Conservation (phyloP, 495 filamentous ascomycete genomes). For the Aeminium ludgeri region DNA sequence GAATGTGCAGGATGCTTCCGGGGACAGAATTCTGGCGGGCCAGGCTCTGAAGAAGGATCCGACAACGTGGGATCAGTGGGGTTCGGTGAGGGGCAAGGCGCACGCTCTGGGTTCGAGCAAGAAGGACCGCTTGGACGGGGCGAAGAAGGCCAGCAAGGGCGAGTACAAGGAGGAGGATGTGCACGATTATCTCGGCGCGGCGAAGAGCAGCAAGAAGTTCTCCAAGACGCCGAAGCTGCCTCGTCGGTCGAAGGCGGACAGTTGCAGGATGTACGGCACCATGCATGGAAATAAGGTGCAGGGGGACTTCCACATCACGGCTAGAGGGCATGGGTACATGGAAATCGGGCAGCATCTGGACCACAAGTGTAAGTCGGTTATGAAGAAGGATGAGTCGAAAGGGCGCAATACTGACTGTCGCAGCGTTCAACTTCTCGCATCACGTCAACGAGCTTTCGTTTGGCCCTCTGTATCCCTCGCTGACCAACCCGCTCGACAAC, state of each 20-base stretch:
- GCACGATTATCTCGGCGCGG: slow-evolving; percentile 53
- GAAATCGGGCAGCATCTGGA: slow-evolving; percentile 69
- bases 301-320: slow-evolving; percentile 96
- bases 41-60: slow-evolving; percentile 54
- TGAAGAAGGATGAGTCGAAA: too few species aligned
- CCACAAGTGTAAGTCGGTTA: slow-evolving; percentile 53
- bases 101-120: slow-evolving; percentile 43
- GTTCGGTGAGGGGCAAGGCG: slow-evolving; percentile 38
- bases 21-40: slow-evolving; percentile 77
- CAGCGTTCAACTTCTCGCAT: slow-evolving; percentile 90
- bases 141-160: neutral
- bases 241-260: slow-evolving; percentile 36
- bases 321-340: slow-evolving; percentile 80
- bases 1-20: slow-evolving; percentile 92
- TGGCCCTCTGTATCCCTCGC: slow-evolving; percentile 82
- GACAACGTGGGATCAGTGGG: slow-evolving; percentile 67
- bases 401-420: neutral
- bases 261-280: slow-evolving; percentile 77
- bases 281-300: slow-evolving; percentile 90
- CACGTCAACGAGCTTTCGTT: slow-evolving; percentile 93
- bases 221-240: slow-evolving; percentile 51
- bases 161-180: slow-evolving; percentile 49
- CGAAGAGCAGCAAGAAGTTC: slow-evolving; percentile 47
- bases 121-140: slow-evolving; percentile 16
- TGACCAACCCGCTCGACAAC: slow-evolving; percentile 85